These are phyloP conservation scores for Plasmodium vivax DNA, from an alignment of 169 alveolate species.

Conservation along the genomic window DNA sequence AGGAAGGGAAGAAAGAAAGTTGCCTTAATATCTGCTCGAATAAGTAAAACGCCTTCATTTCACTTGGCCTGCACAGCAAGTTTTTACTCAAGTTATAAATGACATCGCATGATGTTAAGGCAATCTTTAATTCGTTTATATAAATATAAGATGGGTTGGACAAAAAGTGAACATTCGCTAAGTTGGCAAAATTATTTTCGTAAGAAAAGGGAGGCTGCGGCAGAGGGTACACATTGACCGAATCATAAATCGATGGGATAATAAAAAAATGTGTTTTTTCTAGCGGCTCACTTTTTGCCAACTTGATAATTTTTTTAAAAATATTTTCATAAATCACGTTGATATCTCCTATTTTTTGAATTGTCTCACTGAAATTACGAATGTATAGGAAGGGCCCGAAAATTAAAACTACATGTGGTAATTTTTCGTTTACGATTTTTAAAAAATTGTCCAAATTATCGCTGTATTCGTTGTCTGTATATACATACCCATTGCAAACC, in stretches of 20 bases:
- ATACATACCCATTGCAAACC: slow-evolving; percentile 71
- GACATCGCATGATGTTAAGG: slow-evolving; percentile 74
- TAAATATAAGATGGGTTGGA: slow-evolving; percentile 69
- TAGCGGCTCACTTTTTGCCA: slow-evolving; percentile 66
- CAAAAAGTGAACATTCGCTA: slow-evolving; percentile 61
- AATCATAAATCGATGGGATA: slow-evolving; percentile 70
- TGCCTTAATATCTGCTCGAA: slow-evolving; percentile 71
- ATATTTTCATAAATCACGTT: slow-evolving; percentile 59
- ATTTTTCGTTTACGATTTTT: slow-evolving; percentile 69
- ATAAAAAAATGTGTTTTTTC: slow-evolving; percentile 75
- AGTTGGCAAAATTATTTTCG: slow-evolving; percentile 45
- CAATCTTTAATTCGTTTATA: slow-evolving; percentile 72
- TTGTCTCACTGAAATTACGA: slow-evolving; percentile 74
- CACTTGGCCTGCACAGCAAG: slow-evolving; percentile 68
- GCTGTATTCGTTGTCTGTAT: slow-evolving; percentile 60
- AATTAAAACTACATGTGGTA: slow-evolving; percentile 74
- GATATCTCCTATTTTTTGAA: slow-evolving; percentile 74
- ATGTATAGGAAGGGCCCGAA: slow-evolving; percentile 75
- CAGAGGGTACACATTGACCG: slow-evolving; percentile 69
- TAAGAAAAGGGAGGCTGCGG: slow-evolving; percentile 73
- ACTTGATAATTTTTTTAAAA: slow-evolving; percentile 65
- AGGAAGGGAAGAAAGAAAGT: slow-evolving; percentile 66
- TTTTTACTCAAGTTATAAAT: slow-evolving; percentile 49
- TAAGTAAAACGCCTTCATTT: slow-evolving; percentile 55
- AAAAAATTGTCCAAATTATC: slow-evolving; percentile 53